Evolutionary conservation across 169 alveolate species (phyloP), one percentile per base, ranked within the genome.

Genomic region (Plasmodium yoelii): DNA sequence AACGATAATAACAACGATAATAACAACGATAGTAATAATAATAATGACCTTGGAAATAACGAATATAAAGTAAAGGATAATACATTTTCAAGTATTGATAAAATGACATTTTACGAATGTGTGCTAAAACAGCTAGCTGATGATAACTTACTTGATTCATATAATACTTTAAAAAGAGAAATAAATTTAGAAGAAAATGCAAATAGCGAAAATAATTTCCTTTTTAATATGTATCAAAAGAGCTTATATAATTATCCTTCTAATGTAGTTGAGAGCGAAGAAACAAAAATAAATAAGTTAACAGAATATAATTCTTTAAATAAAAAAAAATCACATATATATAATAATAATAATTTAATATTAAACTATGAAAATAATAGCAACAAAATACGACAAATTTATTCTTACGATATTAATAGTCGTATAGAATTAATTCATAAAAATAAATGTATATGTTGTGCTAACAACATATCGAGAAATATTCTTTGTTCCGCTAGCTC

Each of bases 401-500:
- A 28, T 15, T 63, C 77, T n/a, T 77, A 77, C 47, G 88, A 77
- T 15, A 53, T 77, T 22, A 77, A 24, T 19, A 75, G 53, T 56
- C 77, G 46, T n/a, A 69, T 77, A 6, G 88, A 77, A 77, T 46
- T 77, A 34, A 77, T 77, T 63, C 88, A 77, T 26, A 67, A 64
- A 64, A 65, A 64, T 65, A 77, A 77, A 51, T 65, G 73, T 22
- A 63, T 59, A 10, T 67, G 88, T 51, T 72, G 92, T 63, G 64
- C 65, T 34, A 84, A 59, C 63, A 87, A 57, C 53, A 15, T 22
- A 47, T 47, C 82, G 22, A 73, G 92, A 18, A 91, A 72, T 75
- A 73, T 93, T 5, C 64, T 93, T 63, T 94, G 95, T 77, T 93
- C 96, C n/a, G 96, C 94, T 18, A 94, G 96, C 15, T 86, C 72